These are phyloP conservation scores for Ophiocordyceps polyrhachis-furcata DNA, from an alignment of 2,329 filamentous ascomycete genomes.

Conservation along the genomic window DNA sequence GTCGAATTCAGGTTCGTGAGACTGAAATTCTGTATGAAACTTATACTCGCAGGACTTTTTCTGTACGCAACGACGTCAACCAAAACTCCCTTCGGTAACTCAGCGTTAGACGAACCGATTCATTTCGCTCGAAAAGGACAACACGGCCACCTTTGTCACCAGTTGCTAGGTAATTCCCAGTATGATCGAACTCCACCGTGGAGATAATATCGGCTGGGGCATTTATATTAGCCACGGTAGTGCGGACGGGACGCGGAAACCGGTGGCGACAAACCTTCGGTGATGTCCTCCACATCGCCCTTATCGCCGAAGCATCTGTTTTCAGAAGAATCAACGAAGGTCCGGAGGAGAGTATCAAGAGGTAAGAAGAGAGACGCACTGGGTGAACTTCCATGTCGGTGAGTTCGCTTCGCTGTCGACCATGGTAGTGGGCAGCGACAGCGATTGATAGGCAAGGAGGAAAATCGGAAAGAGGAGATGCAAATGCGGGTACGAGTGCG, in stretches of 20 bases:
- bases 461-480: slow-evolving; percentile 3
- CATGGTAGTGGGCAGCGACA: slow-evolving; percentile 46
- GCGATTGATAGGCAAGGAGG: slow-evolving; percentile 8
- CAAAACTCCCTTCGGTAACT: background rate
- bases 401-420: slow-evolving; percentile 87
- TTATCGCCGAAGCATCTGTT: slow-evolving; percentile 96
- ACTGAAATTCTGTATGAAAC: slow-evolving; percentile 99
- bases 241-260: background rate
- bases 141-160: slow-evolving; percentile 77
- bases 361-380: slow-evolving; percentile 43
- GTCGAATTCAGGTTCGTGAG: slow-evolving; percentile 97
- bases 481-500: background rate
- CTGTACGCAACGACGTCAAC: slow-evolving; percentile 24
- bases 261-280: slow-evolving; percentile 50
- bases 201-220: slow-evolving; percentile 70
- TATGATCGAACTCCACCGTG: slow-evolving; percentile 80
- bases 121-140: slow-evolving; percentile 80
- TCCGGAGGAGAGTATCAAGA: no score
- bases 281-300: slow-evolving; percentile 97
- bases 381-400: slow-evolving; percentile 99
- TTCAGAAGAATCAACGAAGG: slow-evolving; percentile 6
- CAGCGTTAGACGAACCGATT: slow-evolving; percentile 48
- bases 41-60: slow-evolving; percentile 99
- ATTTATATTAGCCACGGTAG: slow-evolving; percentile 4
- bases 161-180: slow-evolving; percentile 77